Conservation (phyloP, 2,329 filamentous ascomycete genomes). For the Colletotrichum paranaense region DNA sequence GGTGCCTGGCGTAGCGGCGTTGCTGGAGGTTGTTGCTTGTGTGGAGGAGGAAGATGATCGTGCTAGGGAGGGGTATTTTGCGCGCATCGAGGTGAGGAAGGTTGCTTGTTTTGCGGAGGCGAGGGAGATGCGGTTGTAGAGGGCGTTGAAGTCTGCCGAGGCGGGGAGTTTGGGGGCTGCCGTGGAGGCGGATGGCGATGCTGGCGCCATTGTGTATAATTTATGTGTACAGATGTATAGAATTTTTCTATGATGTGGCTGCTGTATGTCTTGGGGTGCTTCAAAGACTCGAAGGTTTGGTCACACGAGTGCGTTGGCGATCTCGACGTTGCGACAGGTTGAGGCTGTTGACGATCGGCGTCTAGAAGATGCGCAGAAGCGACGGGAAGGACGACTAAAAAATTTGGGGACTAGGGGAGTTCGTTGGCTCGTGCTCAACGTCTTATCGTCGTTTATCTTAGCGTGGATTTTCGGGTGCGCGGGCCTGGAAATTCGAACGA, state of each 20-base stretch:
- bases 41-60: conserved; percentile 27
- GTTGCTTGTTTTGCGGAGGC: conserved; percentile 48
- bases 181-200: conserved; percentile 41
- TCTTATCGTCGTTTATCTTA: conserved; percentile 8
- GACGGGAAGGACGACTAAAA: not conserved
- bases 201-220: not conserved
- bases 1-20: not conserved
- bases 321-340: not conserved
- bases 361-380: not conserved
- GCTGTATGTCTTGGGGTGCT: too few relatives aligned
- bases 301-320: not conserved
- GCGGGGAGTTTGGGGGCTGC: conserved; percentile 44
- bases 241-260: not conserved
- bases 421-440: not conserved
- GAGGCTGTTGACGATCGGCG: not conserved
- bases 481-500: not conserved
- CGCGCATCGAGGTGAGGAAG: conserved; percentile 44
- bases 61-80: conserved; percentile 30
- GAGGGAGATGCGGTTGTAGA: conserved; percentile 56
- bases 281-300: too few relatives aligned
- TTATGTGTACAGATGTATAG: not conserved
- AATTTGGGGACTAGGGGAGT: not conserved
- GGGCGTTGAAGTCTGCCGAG: conserved; percentile 49
- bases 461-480: not conserved
- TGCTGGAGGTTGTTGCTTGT: not conserved